Evolutionary conservation across 345 rosid species (phyloP).

Genomic region (Gossypium mustelinum): DNA sequence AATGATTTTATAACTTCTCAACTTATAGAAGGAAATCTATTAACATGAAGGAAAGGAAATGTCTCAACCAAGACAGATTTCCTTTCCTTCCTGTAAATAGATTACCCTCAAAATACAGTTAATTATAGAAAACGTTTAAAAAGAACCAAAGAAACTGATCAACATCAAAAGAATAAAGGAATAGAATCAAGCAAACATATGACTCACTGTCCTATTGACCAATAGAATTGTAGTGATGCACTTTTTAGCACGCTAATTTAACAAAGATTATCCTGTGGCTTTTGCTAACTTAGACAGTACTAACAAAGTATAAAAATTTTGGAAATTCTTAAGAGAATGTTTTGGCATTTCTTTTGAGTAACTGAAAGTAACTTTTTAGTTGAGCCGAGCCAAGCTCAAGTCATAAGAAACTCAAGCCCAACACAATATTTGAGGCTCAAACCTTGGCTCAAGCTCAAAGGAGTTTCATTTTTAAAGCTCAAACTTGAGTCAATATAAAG

Average conservation of each 20-base stretch:
- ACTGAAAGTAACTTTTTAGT: background rate
- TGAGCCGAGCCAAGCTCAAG: too few species aligned
- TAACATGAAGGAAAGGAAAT: background rate
- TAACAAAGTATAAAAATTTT: background rate
- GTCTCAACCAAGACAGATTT: constrained; percentile 3
- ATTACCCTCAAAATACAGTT: background rate
- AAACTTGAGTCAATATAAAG: background rate
- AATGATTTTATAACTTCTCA: background rate
- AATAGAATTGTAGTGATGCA: background rate
- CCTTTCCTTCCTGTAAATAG: too few species aligned
- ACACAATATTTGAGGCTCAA: too few species aligned
- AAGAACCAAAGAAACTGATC: background rate
- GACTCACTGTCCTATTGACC: background rate
- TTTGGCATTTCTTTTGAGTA: background rate
- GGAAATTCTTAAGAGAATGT: background rate
- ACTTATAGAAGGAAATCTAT: background rate
- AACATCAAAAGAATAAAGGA: background rate
- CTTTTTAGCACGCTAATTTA: background rate
- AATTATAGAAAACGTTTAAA: background rate
- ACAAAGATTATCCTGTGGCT: background rate
- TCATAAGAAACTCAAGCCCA: too few species aligned
- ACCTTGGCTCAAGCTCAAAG: too few species aligned
- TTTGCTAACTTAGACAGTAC: background rate
- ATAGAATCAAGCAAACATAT: background rate
- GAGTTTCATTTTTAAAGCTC: too few species aligned